A percentile compares a stretch with the other conserved stretches of the same genome.
phyloP scores from a whole-genome alignment of 106 monocot species.

The Dioscorea zingiberensis region DNA sequence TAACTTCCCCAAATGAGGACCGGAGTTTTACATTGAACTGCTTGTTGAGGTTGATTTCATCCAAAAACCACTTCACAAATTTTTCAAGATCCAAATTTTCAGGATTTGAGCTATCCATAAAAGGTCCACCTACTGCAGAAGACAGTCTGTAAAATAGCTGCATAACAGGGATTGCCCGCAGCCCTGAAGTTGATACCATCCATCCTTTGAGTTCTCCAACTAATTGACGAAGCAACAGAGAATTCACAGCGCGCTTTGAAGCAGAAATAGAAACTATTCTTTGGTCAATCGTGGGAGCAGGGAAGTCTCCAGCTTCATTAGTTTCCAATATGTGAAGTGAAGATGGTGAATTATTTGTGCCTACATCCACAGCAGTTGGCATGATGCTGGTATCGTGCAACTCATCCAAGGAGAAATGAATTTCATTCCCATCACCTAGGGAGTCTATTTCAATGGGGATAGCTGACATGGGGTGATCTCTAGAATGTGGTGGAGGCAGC shows the following conservation, averaged over 20 bases:
- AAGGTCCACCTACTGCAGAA: conserved; percentile 93
- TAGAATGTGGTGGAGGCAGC: conserved; percentile 93
- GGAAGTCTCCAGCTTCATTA: conserved; percentile 51
- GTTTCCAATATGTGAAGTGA: conserved; percentile 59
- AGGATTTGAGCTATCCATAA: conserved; percentile 86
- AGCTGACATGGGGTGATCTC: conserved; percentile 88
- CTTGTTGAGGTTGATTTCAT: conserved; percentile 70
- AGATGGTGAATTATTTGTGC: conserved; percentile 40
- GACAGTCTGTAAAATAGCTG: conserved; percentile 92
- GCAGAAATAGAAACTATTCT: conserved; percentile 94
- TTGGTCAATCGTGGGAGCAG: conserved; percentile 37
- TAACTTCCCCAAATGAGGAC: conserved; percentile 73
- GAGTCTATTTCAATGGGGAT: conserved; percentile 92
- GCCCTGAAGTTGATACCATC: conserved; percentile 83
- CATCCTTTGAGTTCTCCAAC: conserved; percentile 86
- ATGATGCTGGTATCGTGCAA: conserved; percentile 50
- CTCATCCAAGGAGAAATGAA: conserved; percentile 83
- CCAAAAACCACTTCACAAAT: conserved; percentile 88
- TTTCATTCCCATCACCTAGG: conserved; percentile 62
- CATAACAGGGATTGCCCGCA: conserved; percentile 86
- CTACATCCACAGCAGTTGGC: conserved; percentile 39
- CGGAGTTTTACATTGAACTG: conserved; percentile 62
- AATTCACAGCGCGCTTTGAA: conserved; percentile 87
- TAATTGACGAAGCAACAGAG: conserved; percentile 68
- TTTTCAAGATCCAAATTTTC: conserved; percentile 84